phyloP scores from a whole-genome alignment of 2,329 filamentous ascomycete genomes.

The Botrytis byssoidea region DNA sequence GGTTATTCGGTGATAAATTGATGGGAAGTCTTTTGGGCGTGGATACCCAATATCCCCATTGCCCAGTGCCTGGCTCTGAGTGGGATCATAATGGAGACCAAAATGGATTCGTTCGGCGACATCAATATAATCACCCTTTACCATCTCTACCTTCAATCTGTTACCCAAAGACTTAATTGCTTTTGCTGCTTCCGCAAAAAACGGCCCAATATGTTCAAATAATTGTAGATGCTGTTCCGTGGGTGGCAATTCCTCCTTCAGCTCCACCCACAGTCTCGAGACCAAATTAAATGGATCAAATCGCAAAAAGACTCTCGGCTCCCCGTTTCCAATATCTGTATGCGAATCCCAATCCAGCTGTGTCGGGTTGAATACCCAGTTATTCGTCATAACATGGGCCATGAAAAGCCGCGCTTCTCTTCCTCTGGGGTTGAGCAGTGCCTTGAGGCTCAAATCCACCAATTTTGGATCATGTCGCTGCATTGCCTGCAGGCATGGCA shows the following conservation, averaged over 20 bases:
- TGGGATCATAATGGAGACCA: conserved; percentile 12
- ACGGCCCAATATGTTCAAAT: conserved; percentile 24
- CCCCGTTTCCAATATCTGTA: neutral
- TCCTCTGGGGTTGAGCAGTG: neutral
- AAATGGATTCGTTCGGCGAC: conserved; percentile 25
- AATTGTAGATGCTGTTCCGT: neutral
- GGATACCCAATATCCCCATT: neutral
- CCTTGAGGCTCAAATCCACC: neutral
- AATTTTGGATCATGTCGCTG: neutral
- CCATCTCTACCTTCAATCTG: conserved; percentile 23
- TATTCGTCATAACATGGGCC: neutral
- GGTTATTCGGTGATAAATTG: neutral
- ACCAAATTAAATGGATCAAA: neutral
- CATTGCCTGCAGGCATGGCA: neutral
- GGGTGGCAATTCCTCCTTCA: neutral
- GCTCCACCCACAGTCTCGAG: neutral
- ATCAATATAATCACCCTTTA: conserved; percentile 27
- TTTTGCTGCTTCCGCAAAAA: conserved; percentile 22
- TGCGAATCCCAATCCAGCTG: neutral
- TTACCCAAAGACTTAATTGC: conserved; percentile 20
- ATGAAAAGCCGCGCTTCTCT: neutral
- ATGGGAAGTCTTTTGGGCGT: neutral
- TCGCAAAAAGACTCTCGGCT: neutral
- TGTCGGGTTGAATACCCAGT: neutral
- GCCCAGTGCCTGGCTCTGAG: neutral